These are phyloP conservation scores for Penicillium sp. DNA, from an alignment of 2,329 filamentous ascomycete genomes.

Conservation along the genomic window DNA sequence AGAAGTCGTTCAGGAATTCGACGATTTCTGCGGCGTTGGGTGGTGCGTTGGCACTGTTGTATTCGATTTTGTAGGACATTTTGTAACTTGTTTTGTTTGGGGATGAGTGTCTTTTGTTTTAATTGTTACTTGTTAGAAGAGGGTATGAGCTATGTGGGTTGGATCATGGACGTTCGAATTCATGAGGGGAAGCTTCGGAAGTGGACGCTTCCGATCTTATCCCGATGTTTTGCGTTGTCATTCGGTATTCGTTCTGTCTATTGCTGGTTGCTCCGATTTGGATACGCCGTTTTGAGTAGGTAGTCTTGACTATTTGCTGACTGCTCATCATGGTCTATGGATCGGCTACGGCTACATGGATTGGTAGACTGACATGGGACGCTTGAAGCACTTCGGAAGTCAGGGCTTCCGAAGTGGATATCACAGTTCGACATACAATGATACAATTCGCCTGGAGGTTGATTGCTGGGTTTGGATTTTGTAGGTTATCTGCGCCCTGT, in stretches of 20 bases:
- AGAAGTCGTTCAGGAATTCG: slow-evolving; percentile 38
- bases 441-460: too few species aligned
- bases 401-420: background rate
- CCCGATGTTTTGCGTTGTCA: background rate
- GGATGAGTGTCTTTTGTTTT: background rate
- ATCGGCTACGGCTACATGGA: too few species aligned
- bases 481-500: too few species aligned
- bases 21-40: slow-evolving; percentile 25
- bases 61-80: slow-evolving; percentile 37
- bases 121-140: too few species aligned
- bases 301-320: too few species aligned
- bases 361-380: too few species aligned
- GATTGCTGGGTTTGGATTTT: too few species aligned
- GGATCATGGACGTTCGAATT: slow-evolving; percentile 6
- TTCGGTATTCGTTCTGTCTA: background rate
- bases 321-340: too few species aligned
- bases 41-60: slow-evolving; percentile 26
- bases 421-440: background rate
- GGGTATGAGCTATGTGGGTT: background rate
- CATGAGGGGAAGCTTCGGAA: slow-evolving; percentile 18
- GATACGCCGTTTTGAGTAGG: too few species aligned
- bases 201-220: slow-evolving; percentile 22
- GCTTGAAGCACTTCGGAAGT: slow-evolving; percentile 1
- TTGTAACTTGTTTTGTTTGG: slow-evolving; percentile 6
- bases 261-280: background rate